A percentile compares a stretch with the other conserved stretches of the same genome.
Evolutionary conservation across 805 yeast species (phyloP).

Genomic region (Teunomyces gatunensis): DNA sequence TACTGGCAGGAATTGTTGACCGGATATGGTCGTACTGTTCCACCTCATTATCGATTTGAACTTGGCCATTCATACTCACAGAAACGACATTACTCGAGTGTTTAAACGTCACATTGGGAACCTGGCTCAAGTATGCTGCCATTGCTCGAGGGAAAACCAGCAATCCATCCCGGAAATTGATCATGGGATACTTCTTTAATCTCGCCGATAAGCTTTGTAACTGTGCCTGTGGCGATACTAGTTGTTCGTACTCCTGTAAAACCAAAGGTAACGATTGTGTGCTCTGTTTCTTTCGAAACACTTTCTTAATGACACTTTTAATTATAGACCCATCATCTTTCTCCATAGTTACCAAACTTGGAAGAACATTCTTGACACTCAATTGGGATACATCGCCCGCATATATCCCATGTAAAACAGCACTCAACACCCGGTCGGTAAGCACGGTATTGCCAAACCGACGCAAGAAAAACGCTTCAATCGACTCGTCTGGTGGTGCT

Average conservation of each 20-base stretch:
- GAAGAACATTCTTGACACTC: conserved; percentile 63
- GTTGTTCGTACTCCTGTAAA: conserved; percentile 37
- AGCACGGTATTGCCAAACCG: conserved; percentile 59
- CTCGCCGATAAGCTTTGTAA: conserved; percentile 32
- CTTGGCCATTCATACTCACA: conserved; percentile 18
- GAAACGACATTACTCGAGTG: conserved; percentile 23
- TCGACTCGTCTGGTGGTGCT: conserved; percentile 60
- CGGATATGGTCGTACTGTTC: conserved; percentile 53
- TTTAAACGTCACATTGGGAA: conserved; percentile 41
- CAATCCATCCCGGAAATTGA: conserved; percentile 57
- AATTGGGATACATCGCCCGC: conserved; percentile 67
- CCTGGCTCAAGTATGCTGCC: conserved; percentile 30
- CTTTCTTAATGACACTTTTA: conserved; percentile 40
- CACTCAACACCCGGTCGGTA: conserved; percentile 65
- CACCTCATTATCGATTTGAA: not conserved
- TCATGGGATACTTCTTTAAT: conserved; percentile 59
- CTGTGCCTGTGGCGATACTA: conserved; percentile 39
- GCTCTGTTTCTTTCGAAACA: conserved; percentile 11
- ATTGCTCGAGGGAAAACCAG: conserved; percentile 49
- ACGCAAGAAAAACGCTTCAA: conserved; percentile 63
- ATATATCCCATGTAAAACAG: conserved; percentile 83
- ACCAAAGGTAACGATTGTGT: conserved; percentile 1
- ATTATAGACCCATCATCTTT: conserved; percentile 56
- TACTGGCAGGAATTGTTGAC: conserved; percentile 51
- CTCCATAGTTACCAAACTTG: conserved; percentile 57